Evolutionary conservation across 164 flowering plant genomes (phyloP).

Genomic region (Chimonanthus salicifolius): DNA sequence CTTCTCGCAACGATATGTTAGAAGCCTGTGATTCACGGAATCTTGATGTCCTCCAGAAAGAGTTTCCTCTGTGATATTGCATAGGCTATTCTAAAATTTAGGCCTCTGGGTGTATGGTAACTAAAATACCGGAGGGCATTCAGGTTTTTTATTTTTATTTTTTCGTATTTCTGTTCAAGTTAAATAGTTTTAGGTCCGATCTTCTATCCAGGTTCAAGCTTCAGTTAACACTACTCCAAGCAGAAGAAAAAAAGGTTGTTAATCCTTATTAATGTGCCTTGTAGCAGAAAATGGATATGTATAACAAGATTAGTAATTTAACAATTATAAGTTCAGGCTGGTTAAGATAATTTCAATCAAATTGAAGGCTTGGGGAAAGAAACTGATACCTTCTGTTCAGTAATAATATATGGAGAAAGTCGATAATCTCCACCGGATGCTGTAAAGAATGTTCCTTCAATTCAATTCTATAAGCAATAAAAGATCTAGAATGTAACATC

Average conservation of each 20-base stretch:
- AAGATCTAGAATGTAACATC: not conserved
- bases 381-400: not conserved
- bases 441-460: too few species aligned
- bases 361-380: not conserved
- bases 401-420: too few species aligned
- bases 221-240: not conserved
- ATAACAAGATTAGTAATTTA: not conserved
- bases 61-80: slow-evolving; percentile 59
- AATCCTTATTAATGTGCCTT: not conserved
- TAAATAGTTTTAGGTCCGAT: not conserved
- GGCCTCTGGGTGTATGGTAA: not conserved
- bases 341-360: not conserved
- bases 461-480: too few species aligned
- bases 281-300: not conserved
- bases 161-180: too few species aligned
- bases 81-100: not conserved
- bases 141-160: too few species aligned
- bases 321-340: not conserved
- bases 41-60: slow-evolving; percentile 82
- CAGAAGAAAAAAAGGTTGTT: not conserved
- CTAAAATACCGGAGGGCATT: not conserved
- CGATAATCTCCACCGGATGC: too few species aligned
- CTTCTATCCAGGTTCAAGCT: not conserved
- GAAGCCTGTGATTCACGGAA: slow-evolving; percentile 84
- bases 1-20: slow-evolving; percentile 81